Evolutionary conservation across 2,329 filamentous ascomycete genomes (phyloP), one percentile per base, ranked within the genome.

Genomic region (Fusarium sp.): DNA sequence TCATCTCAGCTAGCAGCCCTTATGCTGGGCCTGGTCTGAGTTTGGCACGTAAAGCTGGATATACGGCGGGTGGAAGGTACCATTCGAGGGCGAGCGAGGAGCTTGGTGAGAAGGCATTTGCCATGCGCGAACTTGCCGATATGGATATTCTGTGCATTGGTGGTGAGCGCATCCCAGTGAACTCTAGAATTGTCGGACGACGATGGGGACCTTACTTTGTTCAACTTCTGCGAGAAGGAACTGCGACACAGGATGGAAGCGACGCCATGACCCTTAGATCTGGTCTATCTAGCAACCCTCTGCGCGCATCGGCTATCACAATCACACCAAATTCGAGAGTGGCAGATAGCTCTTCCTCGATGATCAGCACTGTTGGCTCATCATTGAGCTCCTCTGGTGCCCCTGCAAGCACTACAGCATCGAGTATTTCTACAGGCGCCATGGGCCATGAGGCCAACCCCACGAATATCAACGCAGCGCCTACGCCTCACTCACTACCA

Each of bases 181-280:
- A 97, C 80, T 98, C 96, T 10, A 90, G 94, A 62, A 89, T 99
- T 18, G 87, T 98, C 18, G 92, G 93, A 13, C 89, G 94, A 32
- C 87, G 96, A 78, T 99, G 96, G 96, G 96, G 96, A 0, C 94
- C 94, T 1, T 98, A 97, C 79, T 98, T 99, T 82, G 94, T 97
- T 60, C 93, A 97, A 78, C 87, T 99, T 3, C 85, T 98, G 13
- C 90, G 93, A 32, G 95, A 98, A 80, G 93, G 93, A 7, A 90
- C 92, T 4, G 86, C 90, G 2, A 90, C 89, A 15, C 88, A 91
- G 62, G 91, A 92, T 57, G 92, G 91, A 3, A 89, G 90, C 59
- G 94, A 97, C 73, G 88, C 91, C 1, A 88, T 90, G 32, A 96
- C 94, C 1, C 82, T 97, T 35, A 88, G 94, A 49, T 91, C 93